Evolutionary conservation across 2,329 filamentous ascomycete species (phyloP).

Genomic region (Penicillium sp.): DNA sequence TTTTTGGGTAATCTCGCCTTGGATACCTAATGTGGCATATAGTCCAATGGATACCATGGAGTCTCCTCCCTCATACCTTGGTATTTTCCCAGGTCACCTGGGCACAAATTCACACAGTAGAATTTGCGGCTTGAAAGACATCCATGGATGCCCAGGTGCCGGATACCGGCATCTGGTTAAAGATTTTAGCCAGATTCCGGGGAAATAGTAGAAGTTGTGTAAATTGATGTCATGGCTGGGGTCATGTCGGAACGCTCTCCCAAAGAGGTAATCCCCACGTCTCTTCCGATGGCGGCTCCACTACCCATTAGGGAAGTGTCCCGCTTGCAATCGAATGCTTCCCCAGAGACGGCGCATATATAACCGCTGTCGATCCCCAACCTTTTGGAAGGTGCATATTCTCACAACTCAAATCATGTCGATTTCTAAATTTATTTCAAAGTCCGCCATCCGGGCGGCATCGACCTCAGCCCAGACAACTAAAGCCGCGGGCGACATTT

Average conservation of each 20-base stretch:
- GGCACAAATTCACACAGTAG: neutral
- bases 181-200: neutral
- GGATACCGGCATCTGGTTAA: neutral
- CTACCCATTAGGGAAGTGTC: neutral
- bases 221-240: conserved; percentile 2
- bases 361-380: neutral
- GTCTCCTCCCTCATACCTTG: no score
- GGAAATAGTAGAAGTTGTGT: neutral
- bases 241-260: conserved; percentile 11
- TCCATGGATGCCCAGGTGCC: no score
- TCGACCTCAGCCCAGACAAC: conserved; percentile 38
- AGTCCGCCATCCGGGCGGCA: conserved; percentile 30
- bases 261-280: neutral
- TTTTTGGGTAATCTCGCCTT: neutral
- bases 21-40: neutral
- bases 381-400: neutral
- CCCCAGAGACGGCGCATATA: conserved; percentile 7
- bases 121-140: neutral
- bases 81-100: no score
- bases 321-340: conserved; percentile 1
- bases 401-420: conserved; percentile 21
- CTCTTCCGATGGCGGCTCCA: conserved; percentile 1
- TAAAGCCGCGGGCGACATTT: conserved; percentile 51
- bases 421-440: conserved; percentile 33
- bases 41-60: neutral